A percentile compares a stretch with the other conserved stretches of the same genome.
phyloP scores from a whole-genome alignment of 345 rosid genomes.

The Salix viminalis region DNA sequence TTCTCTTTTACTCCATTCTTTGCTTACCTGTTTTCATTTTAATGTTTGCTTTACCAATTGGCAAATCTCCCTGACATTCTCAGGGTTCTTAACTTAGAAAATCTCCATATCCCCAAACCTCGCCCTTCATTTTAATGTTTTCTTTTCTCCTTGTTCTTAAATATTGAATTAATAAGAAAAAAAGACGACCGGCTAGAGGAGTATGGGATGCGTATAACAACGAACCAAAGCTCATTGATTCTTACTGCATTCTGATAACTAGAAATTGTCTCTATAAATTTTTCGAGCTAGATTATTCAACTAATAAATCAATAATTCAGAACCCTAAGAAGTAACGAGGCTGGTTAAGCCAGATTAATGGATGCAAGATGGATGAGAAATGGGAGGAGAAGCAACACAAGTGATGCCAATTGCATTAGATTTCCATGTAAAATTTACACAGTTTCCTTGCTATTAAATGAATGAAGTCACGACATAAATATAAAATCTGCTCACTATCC shows the following conservation, averaged over 20 bases:
- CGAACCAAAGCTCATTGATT: background rate
- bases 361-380: background rate
- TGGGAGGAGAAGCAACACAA: background rate
- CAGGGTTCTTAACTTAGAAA: background rate
- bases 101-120: background rate
- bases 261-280: background rate
- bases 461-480: background rate
- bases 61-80: background rate
- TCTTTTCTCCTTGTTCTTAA: background rate
- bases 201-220: too few relatives aligned
- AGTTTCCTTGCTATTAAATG: background rate
- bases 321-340: background rate
- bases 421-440: background rate
- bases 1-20: background rate
- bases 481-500: background rate
- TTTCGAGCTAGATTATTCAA: background rate
- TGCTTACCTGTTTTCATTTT: background rate
- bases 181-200: background rate
- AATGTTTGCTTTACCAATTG: background rate
- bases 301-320: too few relatives aligned
- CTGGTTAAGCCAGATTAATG: background rate
- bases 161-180: background rate
- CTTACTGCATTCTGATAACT: background rate
- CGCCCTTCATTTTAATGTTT: background rate
- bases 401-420: background rate